phyloP scores from a whole-genome alignment of 768 basidiomycete species.

The Rhizopogon rudus region DNA sequence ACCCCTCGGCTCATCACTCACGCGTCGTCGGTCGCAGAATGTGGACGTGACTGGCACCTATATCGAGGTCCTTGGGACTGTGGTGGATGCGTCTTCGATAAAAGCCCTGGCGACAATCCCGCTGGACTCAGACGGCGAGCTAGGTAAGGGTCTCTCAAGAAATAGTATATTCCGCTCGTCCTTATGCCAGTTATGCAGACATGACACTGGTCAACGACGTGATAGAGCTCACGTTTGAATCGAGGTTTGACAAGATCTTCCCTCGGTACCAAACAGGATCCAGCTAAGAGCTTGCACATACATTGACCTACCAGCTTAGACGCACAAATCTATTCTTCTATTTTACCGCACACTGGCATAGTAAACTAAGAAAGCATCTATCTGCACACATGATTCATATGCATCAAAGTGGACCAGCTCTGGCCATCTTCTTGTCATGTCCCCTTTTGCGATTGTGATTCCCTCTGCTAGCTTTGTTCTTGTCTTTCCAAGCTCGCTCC shows the following conservation, averaged over 20 bases:
- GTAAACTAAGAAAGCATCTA: not conserved
- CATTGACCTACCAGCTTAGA: not conserved
- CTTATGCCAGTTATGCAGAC: constrained; percentile 31
- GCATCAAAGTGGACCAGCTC: constrained; percentile 34
- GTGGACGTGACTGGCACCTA: constrained; percentile 45
- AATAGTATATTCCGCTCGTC: not conserved
- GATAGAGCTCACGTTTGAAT: constrained; percentile 56
- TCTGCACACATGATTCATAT: not conserved
- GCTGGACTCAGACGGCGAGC: constrained; percentile 46
- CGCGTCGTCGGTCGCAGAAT: constrained; percentile 25
- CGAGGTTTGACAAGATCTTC: constrained; percentile 51
- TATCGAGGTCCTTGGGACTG: constrained; percentile 66
- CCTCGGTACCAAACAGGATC: constrained; percentile 4
- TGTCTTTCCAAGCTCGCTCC: constrained; percentile 71
- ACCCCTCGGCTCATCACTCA: not conserved
- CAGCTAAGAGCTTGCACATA: not conserved
- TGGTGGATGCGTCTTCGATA: constrained; percentile 48
- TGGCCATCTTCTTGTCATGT: constrained; percentile 86
- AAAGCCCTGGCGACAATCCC: constrained; percentile 48
- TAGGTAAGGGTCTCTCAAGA: constrained; percentile 45
- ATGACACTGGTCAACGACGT: constrained; percentile 59
- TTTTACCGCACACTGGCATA: not conserved
- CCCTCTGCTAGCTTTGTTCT: constrained; percentile 64
- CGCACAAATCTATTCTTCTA: not conserved
- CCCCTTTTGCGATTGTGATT: constrained; percentile 80